Conservation (phyloP, 2,329 filamentous ascomycete species). For the Trichoderma koningii region DNA sequence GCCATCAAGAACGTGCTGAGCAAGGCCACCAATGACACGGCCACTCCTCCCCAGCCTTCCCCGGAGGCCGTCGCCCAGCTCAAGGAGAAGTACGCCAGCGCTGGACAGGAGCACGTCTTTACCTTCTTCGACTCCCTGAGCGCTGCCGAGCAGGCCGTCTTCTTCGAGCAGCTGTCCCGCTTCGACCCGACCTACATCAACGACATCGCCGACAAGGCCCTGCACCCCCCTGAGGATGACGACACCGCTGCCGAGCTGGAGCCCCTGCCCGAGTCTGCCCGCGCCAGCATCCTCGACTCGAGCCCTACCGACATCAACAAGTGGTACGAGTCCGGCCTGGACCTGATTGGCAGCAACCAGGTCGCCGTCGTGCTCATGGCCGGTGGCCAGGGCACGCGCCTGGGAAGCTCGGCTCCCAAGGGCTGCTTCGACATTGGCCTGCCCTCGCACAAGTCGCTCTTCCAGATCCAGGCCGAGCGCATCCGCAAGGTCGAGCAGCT, state of each 20-base stretch:
- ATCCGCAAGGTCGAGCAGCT: conserved; percentile 84
- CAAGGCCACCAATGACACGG: conserved; percentile 38
- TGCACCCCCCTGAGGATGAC: conserved; percentile 72
- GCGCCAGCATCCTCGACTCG: conserved; percentile 90
- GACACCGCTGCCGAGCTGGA: conserved; percentile 65
- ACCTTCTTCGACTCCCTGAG: conserved; percentile 80
- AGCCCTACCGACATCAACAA: conserved; percentile 72
- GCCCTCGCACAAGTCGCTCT: conserved; percentile 88
- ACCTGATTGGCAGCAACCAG: conserved; percentile 74
- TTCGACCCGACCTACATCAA: conserved; percentile 90
- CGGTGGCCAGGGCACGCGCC: conserved; percentile 89
- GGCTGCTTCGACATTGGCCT: conserved; percentile 97
- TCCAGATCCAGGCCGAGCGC: conserved; percentile 95
- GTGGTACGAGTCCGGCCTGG: conserved; percentile 84
- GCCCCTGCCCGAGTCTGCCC: conserved; percentile 82
- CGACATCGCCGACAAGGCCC: conserved; percentile 76
- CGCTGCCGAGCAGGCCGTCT: conserved; percentile 69
- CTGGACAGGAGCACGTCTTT: conserved; percentile 78
- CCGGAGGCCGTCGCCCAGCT: conserved; percentile 68
- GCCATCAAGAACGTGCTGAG: conserved; percentile 48
- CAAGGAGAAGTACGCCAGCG: conserved; percentile 71
- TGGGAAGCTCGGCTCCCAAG: conserved; percentile 94
- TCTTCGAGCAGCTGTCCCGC: conserved; percentile 78
- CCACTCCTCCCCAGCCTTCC: conserved; percentile 55
- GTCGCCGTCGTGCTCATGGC: conserved; percentile 93